A percentile compares a stretch with the other conserved stretches of the same genome.
Evolutionary conservation across 257 asterid genomes (phyloP).

Genomic region (Ehretia macrophylla): DNA sequence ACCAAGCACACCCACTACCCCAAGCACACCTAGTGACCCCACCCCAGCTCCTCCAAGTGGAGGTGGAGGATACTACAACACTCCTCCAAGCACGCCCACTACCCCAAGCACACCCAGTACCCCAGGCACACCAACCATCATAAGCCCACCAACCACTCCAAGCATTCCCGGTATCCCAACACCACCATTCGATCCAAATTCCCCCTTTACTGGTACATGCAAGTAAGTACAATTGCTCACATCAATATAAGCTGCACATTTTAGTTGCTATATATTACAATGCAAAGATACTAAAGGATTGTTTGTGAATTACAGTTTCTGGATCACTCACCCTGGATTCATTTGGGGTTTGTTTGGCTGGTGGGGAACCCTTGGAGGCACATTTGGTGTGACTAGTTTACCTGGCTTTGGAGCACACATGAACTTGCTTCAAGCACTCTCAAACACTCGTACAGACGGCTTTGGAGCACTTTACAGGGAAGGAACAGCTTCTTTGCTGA

Average conservation of each 20-base stretch:
- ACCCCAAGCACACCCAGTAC: slow-evolving; percentile 26
- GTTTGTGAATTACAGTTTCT: slow-evolving; percentile 28
- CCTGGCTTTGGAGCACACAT: slow-evolving; percentile 48
- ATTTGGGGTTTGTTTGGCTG: slow-evolving; percentile 41
- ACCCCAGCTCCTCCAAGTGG: neutral
- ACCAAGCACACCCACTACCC: slow-evolving; percentile 21
- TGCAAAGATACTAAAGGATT: neutral
- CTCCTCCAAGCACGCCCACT: slow-evolving; percentile 33
- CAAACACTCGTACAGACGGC: slow-evolving; percentile 60
- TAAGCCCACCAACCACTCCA: slow-evolving; percentile 36
- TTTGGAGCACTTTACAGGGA: slow-evolving; percentile 81
- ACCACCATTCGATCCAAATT: slow-evolving; percentile 75
- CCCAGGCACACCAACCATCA: slow-evolving; percentile 24
- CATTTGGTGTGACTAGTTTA: slow-evolving; percentile 19
- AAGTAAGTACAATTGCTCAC: slow-evolving; percentile 39
- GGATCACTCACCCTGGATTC: slow-evolving; percentile 38
- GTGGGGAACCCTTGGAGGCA: slow-evolving; percentile 30
- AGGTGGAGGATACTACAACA: slow-evolving; percentile 3
- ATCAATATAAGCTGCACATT: neutral
- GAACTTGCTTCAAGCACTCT: slow-evolving; percentile 66
- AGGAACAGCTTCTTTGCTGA: slow-evolving; percentile 88
- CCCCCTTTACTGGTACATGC: slow-evolving; percentile 84
- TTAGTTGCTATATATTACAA: neutral
- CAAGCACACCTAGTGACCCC: slow-evolving; percentile 18
- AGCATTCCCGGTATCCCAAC: slow-evolving; percentile 47